phyloP scores from a whole-genome alignment of 129 eudicot species.

The Saussurea involucrata region DNA sequence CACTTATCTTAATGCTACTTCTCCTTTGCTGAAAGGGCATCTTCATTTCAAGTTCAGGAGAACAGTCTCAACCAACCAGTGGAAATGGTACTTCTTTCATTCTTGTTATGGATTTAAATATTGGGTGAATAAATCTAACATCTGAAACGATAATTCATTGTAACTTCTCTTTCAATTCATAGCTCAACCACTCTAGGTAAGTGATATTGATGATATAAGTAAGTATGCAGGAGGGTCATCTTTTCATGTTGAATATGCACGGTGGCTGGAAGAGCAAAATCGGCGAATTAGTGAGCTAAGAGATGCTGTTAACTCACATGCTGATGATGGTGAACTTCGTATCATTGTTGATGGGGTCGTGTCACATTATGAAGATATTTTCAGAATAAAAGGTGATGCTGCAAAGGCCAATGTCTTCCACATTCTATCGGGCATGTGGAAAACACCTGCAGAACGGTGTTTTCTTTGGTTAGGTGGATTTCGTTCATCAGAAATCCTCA shows the following conservation, averaged over 20 bases:
- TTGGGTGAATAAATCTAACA: neutral
- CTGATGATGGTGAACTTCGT: conserved; percentile 87
- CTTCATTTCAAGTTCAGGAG: conserved; percentile 85
- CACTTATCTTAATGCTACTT: conserved; percentile 10
- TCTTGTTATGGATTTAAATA: neutral
- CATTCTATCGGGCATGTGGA: conserved; percentile 84
- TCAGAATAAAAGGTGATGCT: conserved; percentile 60
- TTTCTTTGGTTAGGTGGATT: conserved; percentile 82
- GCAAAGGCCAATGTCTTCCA: conserved; percentile 74
- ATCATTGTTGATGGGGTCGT: conserved; percentile 70
- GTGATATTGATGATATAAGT: neutral
- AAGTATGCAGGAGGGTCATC: conserved; percentile 69
- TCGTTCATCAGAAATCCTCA: conserved; percentile 70
- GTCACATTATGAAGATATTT: conserved; percentile 73
- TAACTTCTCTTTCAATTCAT: neutral
- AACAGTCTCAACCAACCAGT: conserved; percentile 70
- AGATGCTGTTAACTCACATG: conserved; percentile 84
- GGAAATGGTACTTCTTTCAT: conserved; percentile 69
- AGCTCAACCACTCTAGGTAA: neutral
- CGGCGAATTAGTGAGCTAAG: conserved; percentile 71
- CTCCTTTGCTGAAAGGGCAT: conserved; percentile 66
- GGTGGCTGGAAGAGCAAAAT: conserved; percentile 90
- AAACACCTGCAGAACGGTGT: conserved; percentile 81
- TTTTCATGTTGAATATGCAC: conserved; percentile 77
- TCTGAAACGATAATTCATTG: neutral